phyloP scores from a whole-genome alignment of 176 grass and related monocot genomes.

The Saccharum officinarum region DNA sequence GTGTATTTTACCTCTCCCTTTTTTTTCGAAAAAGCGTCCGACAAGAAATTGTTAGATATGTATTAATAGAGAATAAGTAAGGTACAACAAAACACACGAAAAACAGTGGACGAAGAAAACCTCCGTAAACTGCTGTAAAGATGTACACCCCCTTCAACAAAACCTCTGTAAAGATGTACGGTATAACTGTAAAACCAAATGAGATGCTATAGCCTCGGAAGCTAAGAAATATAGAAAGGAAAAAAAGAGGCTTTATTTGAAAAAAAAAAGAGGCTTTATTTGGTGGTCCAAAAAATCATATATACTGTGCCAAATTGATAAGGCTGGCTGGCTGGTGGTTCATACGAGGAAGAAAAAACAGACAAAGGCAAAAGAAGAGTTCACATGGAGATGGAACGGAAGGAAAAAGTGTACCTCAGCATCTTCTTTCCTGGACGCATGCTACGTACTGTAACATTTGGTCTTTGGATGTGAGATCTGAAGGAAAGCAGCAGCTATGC shows the following conservation, averaged over 20 bases:
- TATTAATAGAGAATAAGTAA: no score
- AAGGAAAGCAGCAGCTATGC: neutral
- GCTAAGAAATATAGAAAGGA: neutral
- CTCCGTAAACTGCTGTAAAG: neutral
- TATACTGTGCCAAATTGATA: neutral
- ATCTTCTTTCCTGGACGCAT: conserved; percentile 25
- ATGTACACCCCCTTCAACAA: neutral
- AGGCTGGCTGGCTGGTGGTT: neutral
- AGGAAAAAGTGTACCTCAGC: neutral
- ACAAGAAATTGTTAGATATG: no score
- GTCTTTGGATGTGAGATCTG: neutral
- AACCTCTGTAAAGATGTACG: neutral
- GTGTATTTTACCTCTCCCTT: no score
- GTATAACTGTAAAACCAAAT: neutral
- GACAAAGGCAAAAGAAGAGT: neutral
- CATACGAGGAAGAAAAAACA: neutral
- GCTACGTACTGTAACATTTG: neutral
- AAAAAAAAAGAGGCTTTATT: neutral
- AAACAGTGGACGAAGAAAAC: no score
- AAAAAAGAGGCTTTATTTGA: no score
- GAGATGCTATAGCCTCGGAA: neutral
- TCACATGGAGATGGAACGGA: conserved; percentile 9
- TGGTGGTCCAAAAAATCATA: conserved; percentile 10
- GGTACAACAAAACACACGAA: no score
- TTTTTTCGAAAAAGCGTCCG: no score